A percentile compares a stretch with the other conserved stretches of the same genome.
phyloP scores from a whole-genome alignment of 768 basidiomycete species.

The Rhodotorula sphaerocarpa region DNA sequence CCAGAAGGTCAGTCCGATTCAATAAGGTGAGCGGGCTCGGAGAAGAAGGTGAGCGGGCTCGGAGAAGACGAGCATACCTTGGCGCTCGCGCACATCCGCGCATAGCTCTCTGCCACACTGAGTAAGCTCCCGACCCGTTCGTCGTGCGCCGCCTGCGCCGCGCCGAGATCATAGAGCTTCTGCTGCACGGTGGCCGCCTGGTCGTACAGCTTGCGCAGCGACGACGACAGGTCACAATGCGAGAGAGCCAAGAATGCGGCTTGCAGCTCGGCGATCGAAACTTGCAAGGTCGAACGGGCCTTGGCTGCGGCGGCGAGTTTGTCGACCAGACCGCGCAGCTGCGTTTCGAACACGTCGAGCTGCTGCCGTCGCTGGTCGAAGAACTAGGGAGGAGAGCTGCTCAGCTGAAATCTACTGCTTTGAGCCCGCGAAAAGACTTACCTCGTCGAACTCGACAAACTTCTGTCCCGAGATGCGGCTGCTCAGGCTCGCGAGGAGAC shows the following conservation, averaged over 20 bases:
- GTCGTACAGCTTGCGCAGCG: constrained; percentile 61
- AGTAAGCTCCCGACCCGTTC: constrained; percentile 58
- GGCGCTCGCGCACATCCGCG: constrained; percentile 52
- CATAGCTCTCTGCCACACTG: constrained; percentile 81
- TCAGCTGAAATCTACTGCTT: not conserved
- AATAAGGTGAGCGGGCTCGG: constrained; percentile 40
- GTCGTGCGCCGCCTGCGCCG: constrained; percentile 70
- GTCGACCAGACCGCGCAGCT: constrained; percentile 75
- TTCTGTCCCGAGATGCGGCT: constrained; percentile 54
- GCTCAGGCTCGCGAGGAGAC: constrained; percentile 42
- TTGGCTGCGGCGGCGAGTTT: constrained; percentile 78
- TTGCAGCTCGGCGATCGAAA: constrained; percentile 56
- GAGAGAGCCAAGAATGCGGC: constrained; percentile 58
- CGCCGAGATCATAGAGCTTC: constrained; percentile 65
- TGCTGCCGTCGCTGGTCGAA: constrained; percentile 79
- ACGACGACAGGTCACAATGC: constrained; percentile 44
- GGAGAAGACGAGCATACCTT: constrained; percentile 52
- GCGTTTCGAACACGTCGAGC: constrained; percentile 81
- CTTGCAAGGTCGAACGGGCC: constrained; percentile 53
- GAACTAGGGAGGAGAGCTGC: constrained; percentile 53
- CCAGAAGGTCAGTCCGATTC: no score
- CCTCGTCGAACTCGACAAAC: constrained; percentile 83
- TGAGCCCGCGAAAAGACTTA: constrained; percentile 39
- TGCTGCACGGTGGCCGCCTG: constrained; percentile 66
- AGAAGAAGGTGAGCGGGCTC: constrained; percentile 55